These are phyloP conservation scores for Penicillium expansum DNA, from an alignment of 2,329 filamentous ascomycete genomes.

Conservation along the genomic window DNA sequence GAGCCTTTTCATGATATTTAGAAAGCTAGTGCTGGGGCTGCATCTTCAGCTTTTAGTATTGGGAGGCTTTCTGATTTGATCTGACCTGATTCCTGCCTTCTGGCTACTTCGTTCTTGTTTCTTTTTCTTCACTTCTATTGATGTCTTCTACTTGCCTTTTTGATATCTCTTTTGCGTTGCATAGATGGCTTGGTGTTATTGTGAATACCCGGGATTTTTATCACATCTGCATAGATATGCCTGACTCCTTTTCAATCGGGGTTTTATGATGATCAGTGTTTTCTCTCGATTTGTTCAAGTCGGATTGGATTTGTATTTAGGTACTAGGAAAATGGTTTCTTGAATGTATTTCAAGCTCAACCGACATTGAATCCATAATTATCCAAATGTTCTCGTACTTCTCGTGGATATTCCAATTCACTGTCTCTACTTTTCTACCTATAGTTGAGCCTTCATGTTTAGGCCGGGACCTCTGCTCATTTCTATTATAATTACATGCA, in stretches of 20 bases:
- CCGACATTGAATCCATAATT: background rate
- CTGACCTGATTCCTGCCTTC: background rate
- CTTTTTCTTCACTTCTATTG: slow-evolving; percentile 1
- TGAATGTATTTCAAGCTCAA: background rate
- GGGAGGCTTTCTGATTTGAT: background rate
- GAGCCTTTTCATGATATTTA: background rate
- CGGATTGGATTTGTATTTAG: background rate
- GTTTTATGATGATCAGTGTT: background rate
- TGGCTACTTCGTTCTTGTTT: background rate
- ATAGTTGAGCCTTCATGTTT: no score
- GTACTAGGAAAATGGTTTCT: no score
- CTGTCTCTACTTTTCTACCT: no score
- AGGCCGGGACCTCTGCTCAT: no score
- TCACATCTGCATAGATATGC: slow-evolving; percentile 4
- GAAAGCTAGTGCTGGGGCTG: background rate
- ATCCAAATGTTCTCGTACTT: background rate
- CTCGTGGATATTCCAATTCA: no score
- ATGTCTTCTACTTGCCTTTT: background rate
- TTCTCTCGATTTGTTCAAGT: background rate
- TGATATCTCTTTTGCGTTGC: slow-evolving; percentile 2
- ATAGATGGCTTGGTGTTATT: slow-evolving; percentile 8
- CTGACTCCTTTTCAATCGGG: background rate
- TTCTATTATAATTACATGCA: no score
- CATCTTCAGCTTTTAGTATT: background rate
- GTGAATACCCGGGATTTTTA: slow-evolving; percentile 10